Percentiles rank a stretch among this genome's conserved stretches.
Evolutionary conservation across 768 basidiomycete species (phyloP).

Genomic region (Mycena floridula): DNA sequence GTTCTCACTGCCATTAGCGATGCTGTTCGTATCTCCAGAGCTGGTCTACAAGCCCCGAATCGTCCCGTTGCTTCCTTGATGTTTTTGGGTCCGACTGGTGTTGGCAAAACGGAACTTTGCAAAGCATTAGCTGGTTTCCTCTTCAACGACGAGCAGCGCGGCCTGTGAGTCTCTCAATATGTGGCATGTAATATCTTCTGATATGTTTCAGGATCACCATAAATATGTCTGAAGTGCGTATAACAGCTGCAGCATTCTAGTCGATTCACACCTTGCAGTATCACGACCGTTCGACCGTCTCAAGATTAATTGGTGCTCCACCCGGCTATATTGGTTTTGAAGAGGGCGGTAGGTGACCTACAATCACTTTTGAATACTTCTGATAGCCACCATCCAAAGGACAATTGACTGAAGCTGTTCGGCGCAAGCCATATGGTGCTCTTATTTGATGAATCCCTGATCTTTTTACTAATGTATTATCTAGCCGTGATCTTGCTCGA

Average conservation of each 20-base stretch:
- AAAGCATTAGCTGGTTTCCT: slow-evolving; percentile 86
- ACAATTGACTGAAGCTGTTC: slow-evolving; percentile 88
- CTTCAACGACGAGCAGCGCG: slow-evolving; percentile 84
- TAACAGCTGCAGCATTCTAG: no score
- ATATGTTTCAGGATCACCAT: slow-evolving; percentile 62
- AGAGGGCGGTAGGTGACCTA: no score
- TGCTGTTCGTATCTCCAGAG: slow-evolving; percentile 88
- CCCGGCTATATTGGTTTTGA: slow-evolving; percentile 94
- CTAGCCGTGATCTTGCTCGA: slow-evolving; percentile 74
- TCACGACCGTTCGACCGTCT: slow-evolving; percentile 88
- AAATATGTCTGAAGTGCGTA: slow-evolving; percentile 98
- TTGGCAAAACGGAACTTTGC: slow-evolving; percentile 88
- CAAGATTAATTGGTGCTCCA: slow-evolving; percentile 85
- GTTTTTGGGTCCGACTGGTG: slow-evolving; percentile 85
- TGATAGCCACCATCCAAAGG: no score
- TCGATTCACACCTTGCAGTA: no score
- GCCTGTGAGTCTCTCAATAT: slow-evolving; percentile 48
- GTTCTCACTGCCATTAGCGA: slow-evolving; percentile 83
- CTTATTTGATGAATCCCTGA: no score
- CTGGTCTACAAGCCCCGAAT: slow-evolving; percentile 84
- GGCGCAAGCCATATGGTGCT: slow-evolving; percentile 82
- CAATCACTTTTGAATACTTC: no score
- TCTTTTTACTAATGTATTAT: neutral
- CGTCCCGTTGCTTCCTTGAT: slow-evolving; percentile 91
- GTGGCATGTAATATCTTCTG: neutral